Conservation (phyloP, 2,329 filamentous ascomycete species). For the Colletotrichum sp. region DNA sequence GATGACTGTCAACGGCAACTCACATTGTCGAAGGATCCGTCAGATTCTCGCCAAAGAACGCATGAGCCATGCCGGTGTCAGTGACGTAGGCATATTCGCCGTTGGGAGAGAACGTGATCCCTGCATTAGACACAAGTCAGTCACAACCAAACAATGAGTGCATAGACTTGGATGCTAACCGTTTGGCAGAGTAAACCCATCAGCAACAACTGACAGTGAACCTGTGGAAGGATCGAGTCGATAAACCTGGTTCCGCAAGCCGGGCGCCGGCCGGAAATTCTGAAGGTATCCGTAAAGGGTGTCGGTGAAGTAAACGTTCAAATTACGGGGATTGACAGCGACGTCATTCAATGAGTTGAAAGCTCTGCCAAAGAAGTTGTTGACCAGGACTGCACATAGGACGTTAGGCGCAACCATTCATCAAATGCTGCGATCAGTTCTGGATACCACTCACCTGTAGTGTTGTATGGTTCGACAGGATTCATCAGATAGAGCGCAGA, state of each 20-base stretch:
- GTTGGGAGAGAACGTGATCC: slow-evolving; percentile 61
- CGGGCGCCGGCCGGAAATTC: slow-evolving; percentile 59
- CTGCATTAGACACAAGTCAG: slow-evolving; percentile 28
- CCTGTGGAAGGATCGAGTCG: slow-evolving; percentile 55
- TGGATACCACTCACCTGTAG: slow-evolving; percentile 39
- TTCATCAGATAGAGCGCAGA: slow-evolving; percentile 49
- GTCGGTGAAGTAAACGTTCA: slow-evolving; percentile 68
- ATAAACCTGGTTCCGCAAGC: slow-evolving; percentile 64
- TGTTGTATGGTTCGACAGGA: slow-evolving; percentile 53
- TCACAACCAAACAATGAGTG: neutral
- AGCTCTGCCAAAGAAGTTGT: slow-evolving; percentile 64
- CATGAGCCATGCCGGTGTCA: slow-evolving; percentile 57
- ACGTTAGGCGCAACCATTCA: neutral
- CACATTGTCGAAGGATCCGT: slow-evolving; percentile 54
- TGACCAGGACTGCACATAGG: slow-evolving; percentile 49
- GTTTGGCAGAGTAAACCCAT: slow-evolving; percentile 61
- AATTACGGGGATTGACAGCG: slow-evolving; percentile 54
- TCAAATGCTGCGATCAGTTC: neutral
- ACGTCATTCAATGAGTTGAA: slow-evolving; percentile 68
- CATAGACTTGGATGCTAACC: slow-evolving; percentile 28
- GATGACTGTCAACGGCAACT: slow-evolving; percentile 17
- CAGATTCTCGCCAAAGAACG: slow-evolving; percentile 45
- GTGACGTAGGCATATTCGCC: slow-evolving; percentile 58
- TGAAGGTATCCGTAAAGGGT: slow-evolving; percentile 64
- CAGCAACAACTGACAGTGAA: slow-evolving; percentile 59